Percentiles rank a stretch among this genome's conserved stretches.
Evolutionary conservation across 2,329 filamentous ascomycete species (phyloP).

Genomic region (Fusarium haematococcum): DNA sequence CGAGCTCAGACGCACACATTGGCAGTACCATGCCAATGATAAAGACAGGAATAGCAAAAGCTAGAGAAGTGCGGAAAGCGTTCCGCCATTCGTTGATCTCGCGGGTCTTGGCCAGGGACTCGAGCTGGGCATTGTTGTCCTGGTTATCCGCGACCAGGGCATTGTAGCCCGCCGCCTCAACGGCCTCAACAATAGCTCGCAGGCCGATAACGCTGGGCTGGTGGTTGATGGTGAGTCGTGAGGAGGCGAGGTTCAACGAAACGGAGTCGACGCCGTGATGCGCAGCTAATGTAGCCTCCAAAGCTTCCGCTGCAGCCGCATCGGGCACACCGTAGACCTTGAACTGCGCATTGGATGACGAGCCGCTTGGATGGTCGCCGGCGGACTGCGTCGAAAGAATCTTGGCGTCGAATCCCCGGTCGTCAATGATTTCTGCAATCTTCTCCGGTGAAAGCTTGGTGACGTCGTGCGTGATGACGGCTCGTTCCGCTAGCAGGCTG

Average conservation of each 20-base stretch:
- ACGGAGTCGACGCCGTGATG: conserved; percentile 80
- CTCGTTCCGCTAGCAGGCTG: conserved; percentile 90
- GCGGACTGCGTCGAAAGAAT: conserved; percentile 82
- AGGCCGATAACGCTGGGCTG: conserved; percentile 80
- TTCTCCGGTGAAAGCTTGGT: conserved; percentile 76
- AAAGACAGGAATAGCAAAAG: conserved; percentile 91
- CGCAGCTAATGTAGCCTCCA: conserved; percentile 76
- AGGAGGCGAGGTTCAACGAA: conserved; percentile 78
- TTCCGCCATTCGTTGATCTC: conserved; percentile 94
- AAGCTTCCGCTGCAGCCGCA: conserved; percentile 74
- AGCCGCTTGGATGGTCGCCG: conserved; percentile 63
- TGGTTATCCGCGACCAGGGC: conserved; percentile 90
- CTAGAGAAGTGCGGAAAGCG: conserved; percentile 81
- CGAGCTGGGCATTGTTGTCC: conserved; percentile 96
- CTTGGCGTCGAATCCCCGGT: conserved; percentile 87
- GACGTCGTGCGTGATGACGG: conserved; percentile 86
- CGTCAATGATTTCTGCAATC: conserved; percentile 87
- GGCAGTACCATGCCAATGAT: conserved; percentile 93
- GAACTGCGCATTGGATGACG: conserved; percentile 75
- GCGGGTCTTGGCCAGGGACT: conserved; percentile 94
- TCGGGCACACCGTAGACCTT: conserved; percentile 86
- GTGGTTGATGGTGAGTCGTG: conserved; percentile 79
- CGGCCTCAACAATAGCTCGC: conserved; percentile 81
- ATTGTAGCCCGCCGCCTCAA: conserved; percentile 88
- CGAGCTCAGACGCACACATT: conserved; percentile 81